Evolutionary conservation across 2,329 filamentous ascomycete genomes (phyloP).

Genomic region (Pseudocercospora cruenta): DNA sequence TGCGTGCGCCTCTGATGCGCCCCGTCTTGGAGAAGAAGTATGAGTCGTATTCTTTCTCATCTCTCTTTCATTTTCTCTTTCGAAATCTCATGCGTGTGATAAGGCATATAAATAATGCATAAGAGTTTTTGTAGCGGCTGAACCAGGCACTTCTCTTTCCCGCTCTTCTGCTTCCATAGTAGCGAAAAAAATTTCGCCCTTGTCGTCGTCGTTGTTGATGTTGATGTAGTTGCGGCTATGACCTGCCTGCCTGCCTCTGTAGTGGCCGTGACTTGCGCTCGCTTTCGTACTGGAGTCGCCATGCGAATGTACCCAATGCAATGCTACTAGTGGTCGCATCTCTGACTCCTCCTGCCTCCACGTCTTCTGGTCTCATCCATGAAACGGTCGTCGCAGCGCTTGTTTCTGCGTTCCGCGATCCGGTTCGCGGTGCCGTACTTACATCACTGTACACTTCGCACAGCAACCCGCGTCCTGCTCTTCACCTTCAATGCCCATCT

Average conservation of each 20-base stretch:
- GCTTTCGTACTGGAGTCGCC: slow-evolving; percentile 12
- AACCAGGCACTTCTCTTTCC: background rate
- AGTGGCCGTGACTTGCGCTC: slow-evolving; percentile 7
- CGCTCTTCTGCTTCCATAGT: background rate
- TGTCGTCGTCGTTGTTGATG: background rate
- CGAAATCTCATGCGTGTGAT: slow-evolving; percentile 1
- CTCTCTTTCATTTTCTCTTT: background rate
- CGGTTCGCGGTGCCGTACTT: slow-evolving; percentile 41
- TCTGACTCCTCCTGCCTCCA: background rate
- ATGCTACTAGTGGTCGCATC: slow-evolving; percentile 8
- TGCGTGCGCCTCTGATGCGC: background rate
- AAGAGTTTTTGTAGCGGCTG: background rate
- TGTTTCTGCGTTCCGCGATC: slow-evolving; percentile 1
- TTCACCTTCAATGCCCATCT: slow-evolving; percentile 78
- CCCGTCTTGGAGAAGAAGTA: background rate
- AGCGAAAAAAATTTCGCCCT: background rate
- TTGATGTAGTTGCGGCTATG: background rate
- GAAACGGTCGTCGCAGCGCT: slow-evolving; percentile 4
- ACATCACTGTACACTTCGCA: slow-evolving; percentile 86
- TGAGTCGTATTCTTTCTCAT: background rate
- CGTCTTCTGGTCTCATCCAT: background rate
- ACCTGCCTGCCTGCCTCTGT: slow-evolving; percentile 5
- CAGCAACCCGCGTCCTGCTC: slow-evolving; percentile 75
- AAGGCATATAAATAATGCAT: slow-evolving; percentile 1
- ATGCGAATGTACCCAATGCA: slow-evolving; percentile 18